Evolutionary conservation across 345 rosid species (phyloP).

Genomic region (Hevea brasiliensis): DNA sequence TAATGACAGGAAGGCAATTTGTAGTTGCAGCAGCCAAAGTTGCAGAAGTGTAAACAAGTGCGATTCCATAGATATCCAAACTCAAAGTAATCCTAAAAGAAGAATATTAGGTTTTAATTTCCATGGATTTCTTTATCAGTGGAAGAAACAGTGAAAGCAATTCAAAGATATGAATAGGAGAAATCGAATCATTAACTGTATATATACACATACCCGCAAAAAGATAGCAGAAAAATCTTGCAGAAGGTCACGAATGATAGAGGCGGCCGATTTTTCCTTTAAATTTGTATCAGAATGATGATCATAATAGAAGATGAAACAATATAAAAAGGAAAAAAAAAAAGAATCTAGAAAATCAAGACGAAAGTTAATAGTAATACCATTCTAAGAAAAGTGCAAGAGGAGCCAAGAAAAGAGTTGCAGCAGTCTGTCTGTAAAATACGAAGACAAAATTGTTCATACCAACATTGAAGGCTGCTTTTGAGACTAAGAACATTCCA

Average conservation of each 20-base stretch:
- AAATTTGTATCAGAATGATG: too few species aligned
- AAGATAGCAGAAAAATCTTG: slow-evolving; percentile 76
- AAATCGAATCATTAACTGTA: too few species aligned
- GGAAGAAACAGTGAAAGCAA: too few species aligned
- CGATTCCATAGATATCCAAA: slow-evolving; percentile 66
- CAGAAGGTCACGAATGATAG: slow-evolving; percentile 61
- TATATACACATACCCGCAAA: slow-evolving; percentile 70
- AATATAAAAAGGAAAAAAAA: neutral
- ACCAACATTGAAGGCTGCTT: slow-evolving; percentile 80
- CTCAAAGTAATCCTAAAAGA: slow-evolving; percentile 56
- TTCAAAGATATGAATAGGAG: neutral
- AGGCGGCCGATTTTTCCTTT: slow-evolving; percentile 73
- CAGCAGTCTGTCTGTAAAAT: slow-evolving; percentile 80
- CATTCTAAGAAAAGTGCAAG: slow-evolving; percentile 66
- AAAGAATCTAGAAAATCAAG: neutral
- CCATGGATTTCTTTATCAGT: too few species aligned
- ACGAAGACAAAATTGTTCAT: slow-evolving; percentile 84
- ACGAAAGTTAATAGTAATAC: slow-evolving; percentile 33
- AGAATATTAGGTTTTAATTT: too few species aligned
- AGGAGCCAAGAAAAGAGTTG: slow-evolving; percentile 72
- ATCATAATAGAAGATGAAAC: too few species aligned
- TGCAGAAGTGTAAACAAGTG: slow-evolving; percentile 70
- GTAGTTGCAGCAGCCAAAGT: slow-evolving; percentile 86
- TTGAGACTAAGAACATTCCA: slow-evolving; percentile 89
- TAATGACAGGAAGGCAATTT: slow-evolving; percentile 81